Conservation (phyloP, 1,139 yeast species). For the Magnusiomyces paraingens region DNA sequence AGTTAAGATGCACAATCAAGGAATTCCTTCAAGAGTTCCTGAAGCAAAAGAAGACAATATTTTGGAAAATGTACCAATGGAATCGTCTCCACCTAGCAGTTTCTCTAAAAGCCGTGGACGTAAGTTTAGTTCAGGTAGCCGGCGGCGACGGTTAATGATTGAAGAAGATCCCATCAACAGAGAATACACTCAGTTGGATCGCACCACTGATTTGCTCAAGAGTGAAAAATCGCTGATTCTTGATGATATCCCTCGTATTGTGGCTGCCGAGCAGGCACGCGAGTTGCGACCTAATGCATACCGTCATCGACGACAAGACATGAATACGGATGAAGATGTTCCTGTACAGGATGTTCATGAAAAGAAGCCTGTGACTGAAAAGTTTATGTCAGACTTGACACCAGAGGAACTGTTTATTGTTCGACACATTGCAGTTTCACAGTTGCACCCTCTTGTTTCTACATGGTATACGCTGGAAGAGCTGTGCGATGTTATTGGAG, state of each 20-base stretch:
- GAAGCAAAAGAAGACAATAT: not conserved
- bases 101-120: conserved; percentile 2
- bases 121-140: conserved; percentile 3
- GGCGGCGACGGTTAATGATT: conserved; percentile 28
- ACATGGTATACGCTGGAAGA: conserved; percentile 45
- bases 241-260: conserved; percentile 95
- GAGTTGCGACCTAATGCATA: conserved; percentile 42
- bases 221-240: conserved; percentile 82
- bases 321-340: conserved; percentile 20
- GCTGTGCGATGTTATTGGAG: conserved; percentile 48
- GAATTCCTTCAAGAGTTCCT: not conserved
- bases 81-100: not conserved
- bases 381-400: conserved; percentile 67
- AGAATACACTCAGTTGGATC: conserved; percentile 31
- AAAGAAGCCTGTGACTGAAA: conserved; percentile 21
- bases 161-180: conserved; percentile 42
- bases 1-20: not conserved
- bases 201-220: conserved; percentile 64
- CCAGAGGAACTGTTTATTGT: conserved; percentile 55
- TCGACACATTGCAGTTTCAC: conserved; percentile 62
- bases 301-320: conserved; percentile 20
- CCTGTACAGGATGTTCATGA: conserved; percentile 20
- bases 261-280: conserved; percentile 94
- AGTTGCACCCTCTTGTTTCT: conserved; percentile 40
- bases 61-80: conserved; percentile 5